Percentiles rank a stretch among this genome's conserved stretches.
Conservation (phyloP, 495 filamentous ascomycete species). For the Tuber borchii region DNA sequence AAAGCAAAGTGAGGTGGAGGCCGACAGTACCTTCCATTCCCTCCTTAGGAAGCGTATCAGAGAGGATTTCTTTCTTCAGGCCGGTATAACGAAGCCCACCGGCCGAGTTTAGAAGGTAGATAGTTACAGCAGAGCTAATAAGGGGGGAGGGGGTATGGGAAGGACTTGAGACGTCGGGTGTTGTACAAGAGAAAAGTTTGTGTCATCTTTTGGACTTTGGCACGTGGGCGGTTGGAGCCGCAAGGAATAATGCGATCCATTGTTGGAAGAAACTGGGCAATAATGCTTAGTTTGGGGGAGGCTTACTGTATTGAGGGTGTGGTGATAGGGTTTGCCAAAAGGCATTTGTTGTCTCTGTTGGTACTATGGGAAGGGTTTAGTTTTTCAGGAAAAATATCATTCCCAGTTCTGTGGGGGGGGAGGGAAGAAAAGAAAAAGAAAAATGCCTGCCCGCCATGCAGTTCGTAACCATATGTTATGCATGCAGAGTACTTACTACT, state of each 20-base stretch:
- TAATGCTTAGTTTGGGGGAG: neutral
- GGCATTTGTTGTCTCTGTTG: neutral
- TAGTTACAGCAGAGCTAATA: neutral
- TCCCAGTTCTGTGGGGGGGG: neutral
- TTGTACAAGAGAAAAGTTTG: neutral
- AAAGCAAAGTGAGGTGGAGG: neutral
- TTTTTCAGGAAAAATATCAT: neutral
- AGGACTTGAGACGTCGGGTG: neutral
- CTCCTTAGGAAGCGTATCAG: neutral
- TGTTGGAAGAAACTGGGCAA: neutral
- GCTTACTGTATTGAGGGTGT: neutral
- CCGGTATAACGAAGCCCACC: neutral
- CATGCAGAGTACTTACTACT: neutral
- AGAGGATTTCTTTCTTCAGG: neutral
- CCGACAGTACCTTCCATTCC: neutral
- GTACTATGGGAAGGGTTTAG: neutral
- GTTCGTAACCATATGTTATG: neutral
- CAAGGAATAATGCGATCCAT: neutral
- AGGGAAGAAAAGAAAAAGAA: neutral
- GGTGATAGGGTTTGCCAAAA: neutral
- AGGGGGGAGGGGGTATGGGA: neutral
- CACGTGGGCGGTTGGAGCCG: slow-evolving; percentile 1
- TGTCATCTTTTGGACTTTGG: neutral
- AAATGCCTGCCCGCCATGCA: neutral
- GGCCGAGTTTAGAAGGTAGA: neutral